Conservation (phyloP, 371 early-diverging fungal species). For the Mucor indicus region DNA sequence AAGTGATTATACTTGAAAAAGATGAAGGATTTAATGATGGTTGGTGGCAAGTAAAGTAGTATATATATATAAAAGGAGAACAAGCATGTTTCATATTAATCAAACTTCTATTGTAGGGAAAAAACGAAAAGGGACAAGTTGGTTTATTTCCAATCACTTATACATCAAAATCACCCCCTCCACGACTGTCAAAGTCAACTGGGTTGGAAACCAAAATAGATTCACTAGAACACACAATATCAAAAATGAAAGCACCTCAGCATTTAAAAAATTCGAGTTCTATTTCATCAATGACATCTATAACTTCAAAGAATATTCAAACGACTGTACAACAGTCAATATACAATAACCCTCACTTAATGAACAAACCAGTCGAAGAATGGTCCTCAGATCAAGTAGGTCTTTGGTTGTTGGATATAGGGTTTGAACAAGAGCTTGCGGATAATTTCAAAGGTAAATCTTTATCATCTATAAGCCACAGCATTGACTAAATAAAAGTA, state of each 20-base stretch:
- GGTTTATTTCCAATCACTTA: slow-evolving; percentile 67
- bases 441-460: slow-evolving; percentile 56
- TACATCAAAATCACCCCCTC: slow-evolving; percentile 40
- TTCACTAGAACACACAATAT: slow-evolving; percentile 26
- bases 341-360: slow-evolving; percentile 5
- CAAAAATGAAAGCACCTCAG: slow-evolving; percentile 22
- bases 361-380: slow-evolving; percentile 30
- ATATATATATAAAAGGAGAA: too few species aligned
- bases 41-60: slow-evolving; percentile 63
- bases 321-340: neutral
- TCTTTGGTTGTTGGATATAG: slow-evolving; percentile 42
- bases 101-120: too few species aligned
- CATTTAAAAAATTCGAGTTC: neutral
- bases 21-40: slow-evolving; percentile 78
- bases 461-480: neutral
- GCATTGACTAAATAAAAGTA: slow-evolving; percentile 2
- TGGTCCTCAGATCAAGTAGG: slow-evolving; percentile 49
- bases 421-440: slow-evolving; percentile 52
- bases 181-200: slow-evolving; percentile 1
- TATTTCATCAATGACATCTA: neutral
- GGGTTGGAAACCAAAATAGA: slow-evolving; percentile 31
- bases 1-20: slow-evolving; percentile 66
- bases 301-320: slow-evolving; percentile 11
- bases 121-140: slow-evolving; percentile 59
- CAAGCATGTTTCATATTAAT: too few species aligned